These are phyloP conservation scores for Ilyonectria mors-panacis DNA, from an alignment of 2,329 filamentous ascomycete species.

Conservation along the genomic window DNA sequence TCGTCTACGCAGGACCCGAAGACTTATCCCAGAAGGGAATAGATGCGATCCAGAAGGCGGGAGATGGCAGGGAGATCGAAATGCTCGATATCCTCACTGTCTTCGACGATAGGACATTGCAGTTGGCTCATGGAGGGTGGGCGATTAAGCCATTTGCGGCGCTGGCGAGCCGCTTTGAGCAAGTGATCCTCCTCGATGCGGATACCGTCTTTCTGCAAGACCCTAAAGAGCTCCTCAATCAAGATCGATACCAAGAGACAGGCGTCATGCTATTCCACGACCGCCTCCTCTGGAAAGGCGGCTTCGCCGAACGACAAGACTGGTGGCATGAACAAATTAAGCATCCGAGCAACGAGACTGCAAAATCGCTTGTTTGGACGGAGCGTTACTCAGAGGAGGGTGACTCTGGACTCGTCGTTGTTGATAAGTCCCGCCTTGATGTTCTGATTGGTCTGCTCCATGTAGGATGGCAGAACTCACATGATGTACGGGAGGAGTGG, in stretches of 20 bases:
- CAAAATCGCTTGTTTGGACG: conserved; percentile 56
- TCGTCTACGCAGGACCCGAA: conserved; percentile 55
- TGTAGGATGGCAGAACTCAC: conserved; percentile 61
- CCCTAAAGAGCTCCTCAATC: conserved; percentile 52
- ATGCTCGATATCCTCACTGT: conserved; percentile 53
- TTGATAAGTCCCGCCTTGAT: conserved; percentile 56
- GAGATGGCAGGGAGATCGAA: conserved; percentile 39
- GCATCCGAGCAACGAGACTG: conserved; percentile 51
- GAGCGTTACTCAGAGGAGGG: conserved; percentile 59
- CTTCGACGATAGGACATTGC: conserved; percentile 51
- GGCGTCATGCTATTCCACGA: conserved; percentile 60
- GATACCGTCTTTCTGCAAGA: conserved; percentile 57
- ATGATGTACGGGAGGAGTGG: conserved; percentile 55
- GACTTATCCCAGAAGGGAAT: conserved; percentile 49
- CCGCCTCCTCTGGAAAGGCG: conserved; percentile 56
- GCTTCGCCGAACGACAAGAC: conserved; percentile 52
- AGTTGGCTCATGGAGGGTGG: conserved; percentile 53
- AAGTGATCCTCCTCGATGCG: conserved; percentile 58
- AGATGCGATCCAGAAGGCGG: conserved; percentile 42
- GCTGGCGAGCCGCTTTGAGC: conserved; percentile 53
- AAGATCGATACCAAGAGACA: conserved; percentile 50
- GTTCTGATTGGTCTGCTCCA: conserved; percentile 59
- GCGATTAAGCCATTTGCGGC: conserved; percentile 60
- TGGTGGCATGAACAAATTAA: conserved; percentile 58
- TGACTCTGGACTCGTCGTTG: conserved; percentile 59